Percentiles rank a stretch among this genome's conserved stretches.
phyloP scores from a whole-genome alignment of 1,139 yeast genomes.

The Diutina catenulata region DNA sequence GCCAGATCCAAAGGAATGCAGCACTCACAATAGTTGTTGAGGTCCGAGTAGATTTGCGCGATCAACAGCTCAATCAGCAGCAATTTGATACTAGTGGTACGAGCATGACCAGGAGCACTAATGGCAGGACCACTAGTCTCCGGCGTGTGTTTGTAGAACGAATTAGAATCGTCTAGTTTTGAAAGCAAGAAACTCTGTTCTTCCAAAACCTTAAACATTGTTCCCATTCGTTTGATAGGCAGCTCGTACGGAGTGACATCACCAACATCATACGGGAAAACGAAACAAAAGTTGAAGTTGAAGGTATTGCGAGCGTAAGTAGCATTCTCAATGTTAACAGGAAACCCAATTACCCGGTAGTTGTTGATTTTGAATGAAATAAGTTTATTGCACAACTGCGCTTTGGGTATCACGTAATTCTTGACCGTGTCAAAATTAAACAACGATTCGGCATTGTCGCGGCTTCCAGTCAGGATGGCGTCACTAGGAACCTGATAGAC shows the following conservation, averaged over 20 bases:
- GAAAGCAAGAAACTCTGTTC: constrained; percentile 79
- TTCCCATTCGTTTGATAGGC: constrained; percentile 72
- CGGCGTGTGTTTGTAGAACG: constrained; percentile 15
- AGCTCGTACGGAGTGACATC: constrained; percentile 82
- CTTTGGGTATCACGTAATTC: constrained; percentile 88
- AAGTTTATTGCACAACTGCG: constrained; percentile 74
- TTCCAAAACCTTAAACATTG: constrained; percentile 82
- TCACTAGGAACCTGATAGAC: constrained; percentile 71
- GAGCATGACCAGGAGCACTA: constrained; percentile 32
- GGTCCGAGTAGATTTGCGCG: constrained; percentile 83
- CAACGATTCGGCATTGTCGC: constrained; percentile 18
- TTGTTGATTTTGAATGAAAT: constrained; percentile 63
- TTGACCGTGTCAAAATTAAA: constrained; percentile 79
- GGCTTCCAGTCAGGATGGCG: constrained; percentile 8
- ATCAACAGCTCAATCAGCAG: constrained; percentile 68
- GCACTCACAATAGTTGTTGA: constrained; percentile 92
- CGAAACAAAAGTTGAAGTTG: constrained; percentile 86
- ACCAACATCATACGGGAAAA: constrained; percentile 61
- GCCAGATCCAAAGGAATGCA: constrained; percentile 86
- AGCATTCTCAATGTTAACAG: constrained; percentile 66
- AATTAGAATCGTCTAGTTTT: constrained; percentile 26
- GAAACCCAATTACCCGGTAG: constrained; percentile 77
- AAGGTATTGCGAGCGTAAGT: constrained; percentile 84
- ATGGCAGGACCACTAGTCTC: constrained; percentile 29
- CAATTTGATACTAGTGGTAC: constrained; percentile 31